Percentiles rank a stretch among this genome's conserved stretches.
Evolutionary conservation across 192 early-diverging fungal species (phyloP).

Genomic region (Podila epigama): DNA sequence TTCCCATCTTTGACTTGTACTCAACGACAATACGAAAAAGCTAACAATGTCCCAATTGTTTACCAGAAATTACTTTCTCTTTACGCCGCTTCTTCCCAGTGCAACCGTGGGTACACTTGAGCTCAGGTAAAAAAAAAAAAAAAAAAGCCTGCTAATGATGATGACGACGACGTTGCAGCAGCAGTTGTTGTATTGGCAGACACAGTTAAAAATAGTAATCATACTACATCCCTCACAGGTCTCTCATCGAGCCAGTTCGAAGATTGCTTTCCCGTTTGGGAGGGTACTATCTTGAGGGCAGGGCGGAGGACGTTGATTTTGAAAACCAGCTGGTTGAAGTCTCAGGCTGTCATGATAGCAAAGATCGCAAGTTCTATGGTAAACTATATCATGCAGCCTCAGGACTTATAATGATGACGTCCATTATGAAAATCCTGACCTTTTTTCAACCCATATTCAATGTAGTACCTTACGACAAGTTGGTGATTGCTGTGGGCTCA

Average conservation of each 20-base stretch:
- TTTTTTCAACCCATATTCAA: not conserved
- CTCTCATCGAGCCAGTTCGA: slow-evolving; percentile 61
- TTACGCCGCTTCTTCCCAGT: slow-evolving; percentile 60
- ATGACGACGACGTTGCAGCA: no score
- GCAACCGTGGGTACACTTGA: slow-evolving; percentile 67
- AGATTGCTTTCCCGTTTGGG: slow-evolving; percentile 51
- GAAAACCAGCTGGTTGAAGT: slow-evolving; percentile 60
- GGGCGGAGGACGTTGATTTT: slow-evolving; percentile 59
- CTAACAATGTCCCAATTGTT: not conserved
- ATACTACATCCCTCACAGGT: slow-evolving; percentile 38
- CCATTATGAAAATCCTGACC: not conserved
- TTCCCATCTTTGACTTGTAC: no score
- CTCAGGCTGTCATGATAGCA: slow-evolving; percentile 14
- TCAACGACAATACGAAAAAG: not conserved
- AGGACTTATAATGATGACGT: not conserved
- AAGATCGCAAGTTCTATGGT: slow-evolving; percentile 54
- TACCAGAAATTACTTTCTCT: slow-evolving; percentile 63
- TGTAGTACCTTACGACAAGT: slow-evolving; percentile 58
- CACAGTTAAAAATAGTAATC: not conserved
- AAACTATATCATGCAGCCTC: slow-evolving; percentile 6
- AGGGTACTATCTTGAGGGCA: slow-evolving; percentile 58
- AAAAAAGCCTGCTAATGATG: no score
- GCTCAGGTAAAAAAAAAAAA: slow-evolving; percentile 50
- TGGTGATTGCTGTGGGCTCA: slow-evolving; percentile 65
- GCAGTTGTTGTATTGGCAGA: not conserved